Percentiles rank a stretch among this genome's conserved stretches.
phyloP scores from a whole-genome alignment of 2,329 filamentous ascomycete species.

The Botrytis aclada region DNA sequence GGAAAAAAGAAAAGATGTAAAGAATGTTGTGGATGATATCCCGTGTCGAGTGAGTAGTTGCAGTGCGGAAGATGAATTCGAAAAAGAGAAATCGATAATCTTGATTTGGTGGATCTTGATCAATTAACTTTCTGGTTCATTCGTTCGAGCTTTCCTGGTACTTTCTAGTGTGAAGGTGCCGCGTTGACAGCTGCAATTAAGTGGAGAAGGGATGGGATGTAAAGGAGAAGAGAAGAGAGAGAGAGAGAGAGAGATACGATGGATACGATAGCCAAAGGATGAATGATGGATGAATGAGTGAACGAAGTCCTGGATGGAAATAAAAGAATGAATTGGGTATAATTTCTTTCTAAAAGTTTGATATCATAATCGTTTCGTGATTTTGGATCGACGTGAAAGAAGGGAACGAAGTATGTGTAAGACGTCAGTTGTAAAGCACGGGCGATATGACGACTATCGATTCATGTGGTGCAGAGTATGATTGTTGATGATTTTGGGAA shows the following conservation, averaged over 20 bases:
- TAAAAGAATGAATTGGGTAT: not conserved
- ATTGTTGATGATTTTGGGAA: not conserved
- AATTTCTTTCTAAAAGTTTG: not conserved
- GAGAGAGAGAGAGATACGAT: too few relatives aligned
- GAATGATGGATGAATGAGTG: not conserved
- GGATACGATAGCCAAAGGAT: not conserved
- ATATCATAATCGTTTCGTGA: not conserved
- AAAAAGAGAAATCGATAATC: not conserved
- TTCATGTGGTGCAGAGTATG: not conserved
- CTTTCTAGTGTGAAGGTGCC: not conserved
- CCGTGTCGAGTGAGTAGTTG: not conserved
- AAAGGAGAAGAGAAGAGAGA: not conserved
- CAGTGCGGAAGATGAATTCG: not conserved
- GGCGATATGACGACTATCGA: not conserved
- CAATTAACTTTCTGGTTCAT: not conserved
- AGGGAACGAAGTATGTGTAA: not conserved
- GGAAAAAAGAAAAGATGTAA: not conserved
- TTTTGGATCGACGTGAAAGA: too few relatives aligned
- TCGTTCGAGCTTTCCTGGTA: not conserved
- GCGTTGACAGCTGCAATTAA: conserved; percentile 3
- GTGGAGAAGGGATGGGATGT: not conserved
- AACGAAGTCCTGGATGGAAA: too few relatives aligned
- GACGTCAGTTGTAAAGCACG: not conserved
- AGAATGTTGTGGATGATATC: not conserved
- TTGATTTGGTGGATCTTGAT: not conserved